Percentiles rank a stretch among this genome's conserved stretches.
These are phyloP conservation scores for Leccinum barrowsii DNA, from an alignment of 768 basidiomycete genomes.

Conservation along the genomic window DNA sequence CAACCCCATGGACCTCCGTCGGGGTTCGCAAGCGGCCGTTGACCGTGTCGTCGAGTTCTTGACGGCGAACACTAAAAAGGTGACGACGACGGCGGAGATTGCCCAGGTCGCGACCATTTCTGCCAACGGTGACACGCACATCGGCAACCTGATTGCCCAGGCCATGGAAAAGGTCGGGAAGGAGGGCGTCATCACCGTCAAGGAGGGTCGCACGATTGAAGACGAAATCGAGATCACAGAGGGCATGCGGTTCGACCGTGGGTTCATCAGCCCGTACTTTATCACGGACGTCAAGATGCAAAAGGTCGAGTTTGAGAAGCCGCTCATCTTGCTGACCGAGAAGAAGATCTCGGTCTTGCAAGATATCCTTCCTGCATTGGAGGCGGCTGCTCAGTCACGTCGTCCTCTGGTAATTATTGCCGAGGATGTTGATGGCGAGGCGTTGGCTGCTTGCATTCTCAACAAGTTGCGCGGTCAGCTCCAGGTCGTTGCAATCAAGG, in stretches of 20 bases:
- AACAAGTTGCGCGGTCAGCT: constrained; percentile 99
- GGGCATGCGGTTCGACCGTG: constrained; percentile 99
- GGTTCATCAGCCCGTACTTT: constrained; percentile 97
- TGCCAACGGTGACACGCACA: constrained; percentile 76
- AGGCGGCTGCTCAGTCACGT: constrained; percentile 73
- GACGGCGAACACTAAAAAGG: constrained; percentile 81
- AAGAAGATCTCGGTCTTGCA: constrained; percentile 96
- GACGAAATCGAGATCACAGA: constrained; percentile 99
- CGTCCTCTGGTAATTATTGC: constrained; percentile 95
- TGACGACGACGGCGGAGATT: constrained; percentile 97
- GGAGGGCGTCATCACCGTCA: constrained; percentile 99
- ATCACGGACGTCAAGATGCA: constrained; percentile 97
- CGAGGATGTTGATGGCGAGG: constrained; percentile 97
- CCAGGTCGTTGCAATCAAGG: constrained; percentile 91
- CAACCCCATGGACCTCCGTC: constrained; percentile 99
- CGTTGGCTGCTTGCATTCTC: constrained; percentile 94
- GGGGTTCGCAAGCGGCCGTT: constrained; percentile 97
- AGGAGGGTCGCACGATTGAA: constrained; percentile 96
- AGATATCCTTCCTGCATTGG: constrained; percentile 92
- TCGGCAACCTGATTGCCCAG: constrained; percentile 92
- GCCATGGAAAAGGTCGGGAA: constrained; percentile 98
- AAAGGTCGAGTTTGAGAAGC: constrained; percentile 97
- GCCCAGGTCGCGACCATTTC: constrained; percentile 98
- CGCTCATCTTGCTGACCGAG: constrained; percentile 87
- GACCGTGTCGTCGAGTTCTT: constrained; percentile 93